Evolutionary conservation across 495 filamentous ascomycete species (phyloP), one percentile per base, ranked within the genome.

Genomic region (Hypoxylon lienhwacheense): DNA sequence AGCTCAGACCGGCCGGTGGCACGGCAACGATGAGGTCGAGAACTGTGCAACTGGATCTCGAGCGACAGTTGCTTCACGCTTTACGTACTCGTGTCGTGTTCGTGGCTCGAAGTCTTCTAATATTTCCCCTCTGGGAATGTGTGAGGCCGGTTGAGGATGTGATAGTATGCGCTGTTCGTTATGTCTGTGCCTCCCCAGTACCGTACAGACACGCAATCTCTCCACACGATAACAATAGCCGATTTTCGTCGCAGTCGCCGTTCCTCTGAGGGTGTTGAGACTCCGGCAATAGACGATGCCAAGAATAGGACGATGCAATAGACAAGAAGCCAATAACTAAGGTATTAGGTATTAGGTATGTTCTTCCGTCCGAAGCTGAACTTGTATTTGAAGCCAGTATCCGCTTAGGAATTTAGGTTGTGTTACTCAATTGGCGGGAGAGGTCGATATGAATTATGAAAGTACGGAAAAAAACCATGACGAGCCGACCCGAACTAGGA

Each of bases 391-490:
- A 61, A 14, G 34, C 37, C 47, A 47, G 52, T 61, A 43, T 61
- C 58, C 52, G 52, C 52, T 47, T 52, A 53, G 37, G 32, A 52
- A 39, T 21, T 51, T 48, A 53, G 42, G 58, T 56, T 56, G 58
- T 61, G 58, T 56, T 32, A 61, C 58, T 61, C 58, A 56, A 61
- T 56, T 61, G 58, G 58, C 58, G 47, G 58, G 47, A 55, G 40
- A 16, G 52, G 35, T 26, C 47, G 58, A 53, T 53, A 55, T 50
- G 58, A 56, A 61, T n/a, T n/a, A n/a, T n/a, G n/a, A n/a, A n/a
- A n/a, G n/a, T 56, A 61, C 47, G 44, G 44, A 52, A 61, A 55
- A 61, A 56, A 56, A 56, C 47, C 46, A 52, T 55, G 52, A 61
- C 58, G 47, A 61, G 58, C 58, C 56, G 58, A 56, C 24, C 58